Conservation (phyloP, 2,329 filamentous ascomycete species). For the Dactylellina sp. region DNA sequence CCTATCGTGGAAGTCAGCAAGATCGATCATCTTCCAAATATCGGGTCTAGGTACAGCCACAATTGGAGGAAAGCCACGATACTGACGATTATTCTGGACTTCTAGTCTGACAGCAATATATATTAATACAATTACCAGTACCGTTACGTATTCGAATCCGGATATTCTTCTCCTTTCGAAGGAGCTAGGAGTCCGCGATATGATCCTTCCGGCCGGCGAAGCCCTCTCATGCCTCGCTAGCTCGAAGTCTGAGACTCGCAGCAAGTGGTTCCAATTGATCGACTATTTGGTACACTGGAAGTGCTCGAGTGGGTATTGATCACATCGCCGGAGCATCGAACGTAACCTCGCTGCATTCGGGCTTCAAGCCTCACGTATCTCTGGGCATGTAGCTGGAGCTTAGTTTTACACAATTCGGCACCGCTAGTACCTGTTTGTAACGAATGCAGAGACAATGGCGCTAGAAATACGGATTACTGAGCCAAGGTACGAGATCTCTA, state of each 20-base stretch:
- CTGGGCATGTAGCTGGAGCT: slow-evolving; percentile 10
- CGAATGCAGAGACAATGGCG: slow-evolving; percentile 11
- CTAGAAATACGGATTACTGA: slow-evolving; percentile 39
- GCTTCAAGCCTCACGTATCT: not conserved
- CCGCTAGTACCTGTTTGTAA: slow-evolving; percentile 6
- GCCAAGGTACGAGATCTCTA: slow-evolving; percentile 44
- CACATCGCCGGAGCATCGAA: slow-evolving; percentile 12
- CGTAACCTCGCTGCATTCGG: not conserved
- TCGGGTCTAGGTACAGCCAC: not conserved
- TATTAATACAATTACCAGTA: not conserved
- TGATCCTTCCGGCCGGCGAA: not conserved
- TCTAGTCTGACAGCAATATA: slow-evolving; percentile 6
- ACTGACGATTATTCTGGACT: not conserved
- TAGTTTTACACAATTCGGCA: not conserved
- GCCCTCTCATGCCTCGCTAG: not conserved
- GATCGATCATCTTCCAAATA: slow-evolving; percentile 12
- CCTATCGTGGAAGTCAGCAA: not conserved
- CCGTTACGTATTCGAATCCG: not conserved
- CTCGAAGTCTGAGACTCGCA: not conserved
- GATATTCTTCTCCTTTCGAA: slow-evolving; percentile 3
- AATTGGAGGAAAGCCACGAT: not conserved
- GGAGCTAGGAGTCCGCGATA: not conserved
- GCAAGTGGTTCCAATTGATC: not conserved
- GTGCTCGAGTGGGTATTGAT: slow-evolving; percentile 13
- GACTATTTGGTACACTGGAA: not conserved